Evolutionary conservation across 2,329 filamentous ascomycete genomes (phyloP).

Genomic region (Ophiosphaerella herpotricha): DNA sequence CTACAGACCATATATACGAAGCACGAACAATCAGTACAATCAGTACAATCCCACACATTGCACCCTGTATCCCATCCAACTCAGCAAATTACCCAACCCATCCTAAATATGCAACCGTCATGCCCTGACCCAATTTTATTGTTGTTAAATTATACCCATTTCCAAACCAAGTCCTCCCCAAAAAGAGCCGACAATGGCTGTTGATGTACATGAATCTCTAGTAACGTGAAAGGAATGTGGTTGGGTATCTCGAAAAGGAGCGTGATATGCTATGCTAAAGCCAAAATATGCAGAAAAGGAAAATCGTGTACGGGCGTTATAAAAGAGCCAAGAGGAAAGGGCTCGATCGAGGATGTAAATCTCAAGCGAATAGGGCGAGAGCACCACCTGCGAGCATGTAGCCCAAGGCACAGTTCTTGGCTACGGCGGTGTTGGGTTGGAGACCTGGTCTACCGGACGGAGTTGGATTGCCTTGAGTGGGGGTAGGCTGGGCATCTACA

Average conservation of each 20-base stretch:
- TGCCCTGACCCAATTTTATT: no score
- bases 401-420: conserved; percentile 14
- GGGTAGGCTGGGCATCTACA: conserved; percentile 43
- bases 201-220: background rate
- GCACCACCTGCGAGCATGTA: conserved; percentile 41
- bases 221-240: background rate
- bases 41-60: no score
- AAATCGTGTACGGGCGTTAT: no score
- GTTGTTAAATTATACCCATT: background rate
- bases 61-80: no score
- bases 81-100: no score
- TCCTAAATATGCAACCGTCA: no score
- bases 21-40: no score
- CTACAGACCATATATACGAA: no score
- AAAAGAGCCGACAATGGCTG: background rate
- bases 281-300: no score
- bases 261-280: background rate
- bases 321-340: no score
- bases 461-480: conserved; percentile 4
- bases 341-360: background rate
- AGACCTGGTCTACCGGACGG: conserved; percentile 39
- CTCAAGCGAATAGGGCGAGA: conserved; percentile 36
- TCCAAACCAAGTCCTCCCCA: background rate
- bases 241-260: conserved; percentile 2
- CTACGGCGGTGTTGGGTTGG: conserved; percentile 44